These are phyloP conservation scores for Umbilicus rupestris DNA, from an alignment of 164 flowering plant genomes.

Conservation along the genomic window DNA sequence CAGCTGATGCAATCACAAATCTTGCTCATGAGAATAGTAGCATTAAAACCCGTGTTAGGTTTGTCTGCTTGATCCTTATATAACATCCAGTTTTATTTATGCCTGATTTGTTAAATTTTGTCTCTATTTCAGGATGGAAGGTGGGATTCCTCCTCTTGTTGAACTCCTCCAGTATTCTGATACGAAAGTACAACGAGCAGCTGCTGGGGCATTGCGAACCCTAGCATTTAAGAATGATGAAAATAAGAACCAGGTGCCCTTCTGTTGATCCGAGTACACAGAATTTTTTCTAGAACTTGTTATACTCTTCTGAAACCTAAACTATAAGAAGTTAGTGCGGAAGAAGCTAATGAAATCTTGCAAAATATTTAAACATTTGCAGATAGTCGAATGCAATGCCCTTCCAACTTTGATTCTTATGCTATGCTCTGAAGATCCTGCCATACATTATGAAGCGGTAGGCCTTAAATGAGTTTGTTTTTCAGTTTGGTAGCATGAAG, in stretches of 20 bases:
- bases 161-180: conserved; percentile 84
- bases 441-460: conserved; percentile 98
- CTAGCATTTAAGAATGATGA: conserved; percentile 97
- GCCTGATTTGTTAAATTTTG: conserved; percentile 10
- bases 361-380: conserved; percentile 15
- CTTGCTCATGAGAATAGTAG: conserved; percentile 97
- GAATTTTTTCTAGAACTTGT: background rate
- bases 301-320: conserved; percentile 1
- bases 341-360: background rate
- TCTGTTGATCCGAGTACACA: background rate
- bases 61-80: conserved; percentile 12
- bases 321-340: background rate
- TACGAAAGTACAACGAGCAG: conserved; percentile 93
- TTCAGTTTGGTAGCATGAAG: background rate
- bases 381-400: conserved; percentile 99
- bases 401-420: conserved; percentile 86
- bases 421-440: conserved; percentile 93
- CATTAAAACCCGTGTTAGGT: conserved; percentile 94
- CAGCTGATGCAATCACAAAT: conserved; percentile 97
- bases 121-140: conserved; percentile 55
- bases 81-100: conserved; percentile 3
- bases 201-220: conserved; percentile 93
- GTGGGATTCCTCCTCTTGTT: conserved; percentile 97
- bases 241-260: conserved; percentile 80
- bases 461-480: conserved; percentile 3